Evolutionary conservation across 345 rosid species (phyloP), one percentile per base, ranked within the genome.

Genomic region (Citropsis articulata): DNA sequence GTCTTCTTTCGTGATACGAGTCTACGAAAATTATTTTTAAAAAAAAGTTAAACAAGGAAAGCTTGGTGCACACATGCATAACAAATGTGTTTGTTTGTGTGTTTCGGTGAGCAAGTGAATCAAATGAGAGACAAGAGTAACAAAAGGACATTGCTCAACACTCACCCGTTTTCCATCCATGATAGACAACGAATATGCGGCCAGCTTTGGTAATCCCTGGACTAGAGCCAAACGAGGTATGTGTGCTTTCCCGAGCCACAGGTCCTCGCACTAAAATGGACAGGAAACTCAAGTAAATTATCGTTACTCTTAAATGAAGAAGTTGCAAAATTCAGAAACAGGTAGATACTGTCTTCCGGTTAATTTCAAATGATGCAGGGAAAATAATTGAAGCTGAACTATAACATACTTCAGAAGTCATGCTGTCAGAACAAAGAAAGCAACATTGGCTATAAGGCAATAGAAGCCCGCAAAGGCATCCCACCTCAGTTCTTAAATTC

Each of bases 181-280:
- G 7, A 90, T 81, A 78, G 94, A 87, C 72, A 86, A 64, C 2
- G 91, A 85, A 76, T 90, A 90, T 21, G 88, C 90, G 3, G 85
- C 88, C 85, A 86, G 66, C 81, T 85, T 90, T 12, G 92, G 86
- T 38, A 90, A 56, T 67, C 92, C 92, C 69, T 35, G 85, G 30
- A 77, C 82, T 62, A 71, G 88, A 65, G 90, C 87, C 64, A 88
- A 63, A 38, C 90, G 86, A 31, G 92, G 91, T 74, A 89, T 73
- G 81, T 90, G 92, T 45, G 91, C 92, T 81, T 90, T 90, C 79
- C 87, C 89, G 61, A 55, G 18, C 94, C 89, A 88, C 70, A 88
- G 56, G 79, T 86, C 92, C 73, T 87, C 78, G 63, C 90, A 88
- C 94, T 89, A 61, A 33, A 77, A 76, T 55, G 30, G 53, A 68